Percentiles rank a stretch among this genome's conserved stretches.
These are phyloP conservation scores for Botryotinia calthae DNA, from an alignment of 2,329 filamentous ascomycete genomes.

Conservation along the genomic window DNA sequence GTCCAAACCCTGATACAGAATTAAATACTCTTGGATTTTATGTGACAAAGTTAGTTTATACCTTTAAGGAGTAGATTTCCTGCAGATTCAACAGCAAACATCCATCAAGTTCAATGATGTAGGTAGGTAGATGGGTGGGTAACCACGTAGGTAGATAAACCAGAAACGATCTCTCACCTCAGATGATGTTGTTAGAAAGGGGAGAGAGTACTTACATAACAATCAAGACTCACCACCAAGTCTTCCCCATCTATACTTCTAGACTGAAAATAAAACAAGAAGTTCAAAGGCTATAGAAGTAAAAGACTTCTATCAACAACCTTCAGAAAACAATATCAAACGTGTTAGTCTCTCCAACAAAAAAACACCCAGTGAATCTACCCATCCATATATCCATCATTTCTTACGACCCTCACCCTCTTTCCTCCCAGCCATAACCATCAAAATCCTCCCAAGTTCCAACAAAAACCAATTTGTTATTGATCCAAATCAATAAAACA, in stretches of 20 bases:
- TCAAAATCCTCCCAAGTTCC: background rate
- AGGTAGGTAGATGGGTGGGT: too few relatives aligned
- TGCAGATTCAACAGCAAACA: background rate
- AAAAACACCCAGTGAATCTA: background rate
- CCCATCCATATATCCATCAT: background rate
- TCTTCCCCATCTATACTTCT: background rate
- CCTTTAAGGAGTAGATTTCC: rapidly evolving
- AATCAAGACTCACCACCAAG: too few relatives aligned
- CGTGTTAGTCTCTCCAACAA: background rate
- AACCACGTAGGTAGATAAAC: too few relatives aligned
- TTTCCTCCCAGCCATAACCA: too few relatives aligned
- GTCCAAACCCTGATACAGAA: background rate
- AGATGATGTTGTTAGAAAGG: rapidly evolving
- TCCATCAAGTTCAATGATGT: rapidly evolving
- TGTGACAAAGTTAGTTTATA: background rate
- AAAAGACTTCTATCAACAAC: background rate
- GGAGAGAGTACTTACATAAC: background rate
- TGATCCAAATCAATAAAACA: background rate
- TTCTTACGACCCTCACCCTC: background rate
- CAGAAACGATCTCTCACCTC: background rate
- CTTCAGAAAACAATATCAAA: background rate
- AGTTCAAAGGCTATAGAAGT: background rate
- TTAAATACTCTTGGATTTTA: background rate
- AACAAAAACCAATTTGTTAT: background rate
- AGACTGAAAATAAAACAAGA: background rate